Base-by-base conservation (phyloP, 192 early-diverging fungal genomes). In the Funneliformis geosporum region DNA sequence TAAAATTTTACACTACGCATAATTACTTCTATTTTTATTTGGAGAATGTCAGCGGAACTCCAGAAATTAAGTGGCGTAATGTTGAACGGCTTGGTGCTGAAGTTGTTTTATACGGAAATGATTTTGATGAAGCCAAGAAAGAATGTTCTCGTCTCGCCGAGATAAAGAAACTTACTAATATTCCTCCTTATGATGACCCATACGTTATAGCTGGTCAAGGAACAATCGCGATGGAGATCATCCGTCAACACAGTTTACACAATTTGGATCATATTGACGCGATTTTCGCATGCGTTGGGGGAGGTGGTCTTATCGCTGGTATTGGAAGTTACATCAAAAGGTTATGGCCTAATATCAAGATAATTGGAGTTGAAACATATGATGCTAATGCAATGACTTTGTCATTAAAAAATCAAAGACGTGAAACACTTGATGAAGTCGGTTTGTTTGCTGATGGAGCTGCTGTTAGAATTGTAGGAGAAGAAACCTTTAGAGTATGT, bases 191-290 rank as follows among this genome's bases (percentile, higher is more conserved):
- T 83, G 97, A 99, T 84, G 97, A 99, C 76, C 98, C 97, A 7
- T 92, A 94, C 81, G 97, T 99, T 25, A 98, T 98, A 84, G 98
- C 98, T n/a, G 98, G 98, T 5, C 98, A 99, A 86, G 98, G 97
- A 46, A 99, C 97, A 8, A 92, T 97, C 55, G 97, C 90, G 23
- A 87, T 97, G 75, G 97, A 99, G 87, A 88, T 94, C 14, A 82
- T 94, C 71, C 88, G 92, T 60, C 93, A 95, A 81, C 81, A 83
- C 64, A 86, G 85, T 66, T 59, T 85, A 81, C 81, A 83, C 64
- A 86, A 86, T 66, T 59, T 85, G 60, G 73, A 87, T 11, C 85
- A 92, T 46, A 94, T 97, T 68, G 91, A 97, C 61, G 93, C 94
- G 62, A 94, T 99, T 80, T 99, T 97, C 82, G 89, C 95, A 10